Evolutionary conservation across 495 filamentous ascomycete species (phyloP), one percentile per base, ranked within the genome.

Genomic region (Penicillium odoratum): DNA sequence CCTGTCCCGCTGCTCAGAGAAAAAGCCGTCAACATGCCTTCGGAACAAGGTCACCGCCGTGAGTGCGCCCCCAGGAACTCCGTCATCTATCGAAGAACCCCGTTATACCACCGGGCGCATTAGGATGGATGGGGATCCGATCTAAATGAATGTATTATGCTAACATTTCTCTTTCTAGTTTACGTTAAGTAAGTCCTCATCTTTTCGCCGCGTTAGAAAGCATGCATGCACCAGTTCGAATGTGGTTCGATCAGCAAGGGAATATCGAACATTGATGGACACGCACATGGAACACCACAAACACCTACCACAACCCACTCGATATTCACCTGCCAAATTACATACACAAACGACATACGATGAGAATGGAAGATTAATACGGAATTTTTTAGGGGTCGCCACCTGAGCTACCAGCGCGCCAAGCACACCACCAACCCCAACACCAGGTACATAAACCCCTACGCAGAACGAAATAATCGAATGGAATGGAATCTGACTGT

Each of bases 331-430:
- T 54, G 29, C 46, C 54, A 50, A 33, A 54, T 29, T 45, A 46
- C 43, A 38, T 25, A 53, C 49, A 63, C 45, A 46, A 50, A 18
- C 31, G 16, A 58, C 40, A 16, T 2, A 30, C 33, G 48, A 61
- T 52, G 48, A 57, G 66, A 62, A 61, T 68, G 70, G 59, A 60
- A 57, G 46, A 66, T 69, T 72, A 72, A 74, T 65, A 64, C 66
- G 61, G 66, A 65, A 68, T 62, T 74, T 56, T 62, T 62, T 79
- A 94, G 90, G 87, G 90, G 89, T 75, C 89, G 87, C 72, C 93
- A 96, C 84, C 80, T 96, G 72, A 93, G 88, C 80, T 96, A 95
- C 84, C 89, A 93, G 83, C 90, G 93, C 69, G 85, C 86, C 66
- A 89, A 92, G 82, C 86, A 87, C 75, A 86, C 81, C 76, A 89